Evolutionary conservation across 2,329 filamentous ascomycete species (phyloP).

Genomic region (Arthroderma sp.): DNA sequence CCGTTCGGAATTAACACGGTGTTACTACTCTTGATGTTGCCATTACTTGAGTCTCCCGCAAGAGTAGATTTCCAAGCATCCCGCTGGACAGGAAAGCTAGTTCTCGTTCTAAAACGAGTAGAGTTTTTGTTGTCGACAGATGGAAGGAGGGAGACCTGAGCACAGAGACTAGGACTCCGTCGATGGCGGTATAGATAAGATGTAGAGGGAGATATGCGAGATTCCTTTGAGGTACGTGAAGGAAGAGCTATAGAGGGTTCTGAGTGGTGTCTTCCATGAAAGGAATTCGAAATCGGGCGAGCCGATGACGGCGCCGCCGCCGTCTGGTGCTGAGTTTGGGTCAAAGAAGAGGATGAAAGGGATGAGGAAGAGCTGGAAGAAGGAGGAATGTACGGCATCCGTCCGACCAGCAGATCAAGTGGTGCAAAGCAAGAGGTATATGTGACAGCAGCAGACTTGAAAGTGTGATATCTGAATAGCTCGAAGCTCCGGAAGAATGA

Average conservation of each 20-base stretch:
- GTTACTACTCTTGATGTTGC: conserved; percentile 25
- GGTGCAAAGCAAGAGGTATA: no score
- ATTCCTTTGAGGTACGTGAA: conserved; percentile 23
- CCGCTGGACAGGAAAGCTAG: conserved; percentile 1
- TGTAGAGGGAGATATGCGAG: conserved; percentile 45
- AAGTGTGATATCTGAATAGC: no score
- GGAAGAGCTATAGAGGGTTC: conserved; percentile 7
- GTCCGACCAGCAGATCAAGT: conserved; percentile 15
- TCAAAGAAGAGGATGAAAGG: conserved; percentile 40
- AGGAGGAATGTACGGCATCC: conserved; percentile 40
- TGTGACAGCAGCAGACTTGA: no score
- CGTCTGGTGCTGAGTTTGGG: conserved; percentile 33
- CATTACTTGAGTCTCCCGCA: conserved; percentile 43
- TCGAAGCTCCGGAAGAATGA: no score
- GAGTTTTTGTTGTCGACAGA: conserved; percentile 13
- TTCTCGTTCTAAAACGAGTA: background rate
- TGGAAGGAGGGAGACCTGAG: conserved; percentile 20
- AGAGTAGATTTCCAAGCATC: conserved; percentile 64
- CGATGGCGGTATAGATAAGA: conserved; percentile 50
- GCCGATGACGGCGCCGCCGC: conserved; percentile 27
- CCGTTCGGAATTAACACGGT: conserved; percentile 60
- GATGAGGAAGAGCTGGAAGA: conserved; percentile 20
- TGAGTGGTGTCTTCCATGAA: conserved; percentile 11
- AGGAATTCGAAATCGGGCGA: conserved; percentile 4
- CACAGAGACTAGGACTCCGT: conserved; percentile 41